phyloP scores from a whole-genome alignment of 768 basidiomycete species.

The Polyporus arcularius region DNA sequence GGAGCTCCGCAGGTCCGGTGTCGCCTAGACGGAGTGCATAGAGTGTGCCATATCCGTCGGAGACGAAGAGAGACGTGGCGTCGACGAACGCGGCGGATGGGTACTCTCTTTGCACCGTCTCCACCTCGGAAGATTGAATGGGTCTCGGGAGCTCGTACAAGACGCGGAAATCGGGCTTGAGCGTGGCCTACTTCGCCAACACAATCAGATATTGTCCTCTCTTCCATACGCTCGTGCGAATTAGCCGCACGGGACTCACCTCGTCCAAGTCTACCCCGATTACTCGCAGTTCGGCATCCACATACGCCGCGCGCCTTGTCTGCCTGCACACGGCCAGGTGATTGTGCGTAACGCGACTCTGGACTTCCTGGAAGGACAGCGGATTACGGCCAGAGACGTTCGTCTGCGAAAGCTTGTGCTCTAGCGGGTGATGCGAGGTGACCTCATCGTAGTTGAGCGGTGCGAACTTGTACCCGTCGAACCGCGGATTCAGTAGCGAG shows the following conservation, averaged over 20 bases:
- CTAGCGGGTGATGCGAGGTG: conserved; percentile 52
- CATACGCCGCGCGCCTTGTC: conserved; percentile 56
- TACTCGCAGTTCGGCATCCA: conserved; percentile 65
- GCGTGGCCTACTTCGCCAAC: conserved; percentile 47
- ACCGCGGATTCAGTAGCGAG: conserved; percentile 73
- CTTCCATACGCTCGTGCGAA: background rate
- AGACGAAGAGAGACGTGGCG: conserved; percentile 49
- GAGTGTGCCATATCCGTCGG: conserved; percentile 72
- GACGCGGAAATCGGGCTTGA: conserved; percentile 52
- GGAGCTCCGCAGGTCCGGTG: conserved; percentile 40
- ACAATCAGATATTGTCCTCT: no score
- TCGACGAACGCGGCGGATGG: conserved; percentile 67
- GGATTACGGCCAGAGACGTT: conserved; percentile 61
- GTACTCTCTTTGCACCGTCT: conserved; percentile 63
- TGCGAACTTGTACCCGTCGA: conserved; percentile 82
- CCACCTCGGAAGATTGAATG: conserved; percentile 42
- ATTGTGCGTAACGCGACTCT: conserved; percentile 83
- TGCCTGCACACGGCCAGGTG: conserved; percentile 60
- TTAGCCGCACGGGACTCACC: conserved; percentile 43
- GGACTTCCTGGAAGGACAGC: conserved; percentile 78
- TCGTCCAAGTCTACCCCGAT: conserved; percentile 56
- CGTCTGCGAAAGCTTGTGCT: conserved; percentile 48
- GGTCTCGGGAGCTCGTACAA: conserved; percentile 63
- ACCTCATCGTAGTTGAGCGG: conserved; percentile 58
- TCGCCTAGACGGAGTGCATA: conserved; percentile 56